A percentile compares a stretch with the other conserved stretches of the same genome.
Evolutionary conservation across 768 basidiomycete species (phyloP).

Genomic region (Pleurotus eryngii): DNA sequence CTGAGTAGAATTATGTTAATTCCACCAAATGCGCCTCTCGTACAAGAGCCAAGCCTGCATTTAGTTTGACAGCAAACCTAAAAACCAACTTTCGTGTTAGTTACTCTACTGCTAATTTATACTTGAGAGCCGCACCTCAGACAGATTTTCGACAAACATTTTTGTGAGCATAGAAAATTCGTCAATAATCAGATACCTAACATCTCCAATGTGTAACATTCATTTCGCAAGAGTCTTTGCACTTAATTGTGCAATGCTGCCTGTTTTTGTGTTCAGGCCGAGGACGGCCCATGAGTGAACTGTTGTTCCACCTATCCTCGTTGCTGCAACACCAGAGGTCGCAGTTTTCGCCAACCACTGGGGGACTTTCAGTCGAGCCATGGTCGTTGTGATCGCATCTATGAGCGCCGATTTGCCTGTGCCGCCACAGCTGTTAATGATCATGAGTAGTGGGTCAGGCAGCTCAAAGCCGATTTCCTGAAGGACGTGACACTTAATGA

Average conservation of each 20-base stretch:
- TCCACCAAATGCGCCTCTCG: slow-evolving; percentile 9
- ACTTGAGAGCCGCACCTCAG: slow-evolving; percentile 8
- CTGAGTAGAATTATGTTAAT: slow-evolving; percentile 30
- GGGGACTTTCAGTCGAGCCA: not conserved
- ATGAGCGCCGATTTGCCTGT: slow-evolving; percentile 6
- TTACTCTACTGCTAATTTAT: too few relatives aligned
- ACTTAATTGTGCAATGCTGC: not conserved
- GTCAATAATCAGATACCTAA: slow-evolving; percentile 29
- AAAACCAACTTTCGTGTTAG: too few relatives aligned
- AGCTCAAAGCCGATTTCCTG: too few relatives aligned
- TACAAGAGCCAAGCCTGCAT: not conserved
- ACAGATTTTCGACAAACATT: slow-evolving; percentile 18
- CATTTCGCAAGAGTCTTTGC: not conserved
- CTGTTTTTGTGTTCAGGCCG: not conserved
- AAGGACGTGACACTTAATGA: slow-evolving; percentile 18
- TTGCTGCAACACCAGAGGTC: not conserved
- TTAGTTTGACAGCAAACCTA: not conserved
- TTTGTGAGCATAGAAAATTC: slow-evolving; percentile 32
- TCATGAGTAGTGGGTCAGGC: slow-evolving; percentile 34
- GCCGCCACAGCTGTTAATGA: slow-evolving; percentile 29
- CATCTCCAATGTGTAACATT: not conserved
- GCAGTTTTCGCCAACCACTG: not conserved
- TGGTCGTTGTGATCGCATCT: not conserved
- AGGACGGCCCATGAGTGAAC: not conserved
- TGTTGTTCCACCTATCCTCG: not conserved